A percentile compares a stretch with the other conserved stretches of the same genome.
Conservation (phyloP, 78 protist genomes). For the Dictyostelium brefeldianum region DNA sequence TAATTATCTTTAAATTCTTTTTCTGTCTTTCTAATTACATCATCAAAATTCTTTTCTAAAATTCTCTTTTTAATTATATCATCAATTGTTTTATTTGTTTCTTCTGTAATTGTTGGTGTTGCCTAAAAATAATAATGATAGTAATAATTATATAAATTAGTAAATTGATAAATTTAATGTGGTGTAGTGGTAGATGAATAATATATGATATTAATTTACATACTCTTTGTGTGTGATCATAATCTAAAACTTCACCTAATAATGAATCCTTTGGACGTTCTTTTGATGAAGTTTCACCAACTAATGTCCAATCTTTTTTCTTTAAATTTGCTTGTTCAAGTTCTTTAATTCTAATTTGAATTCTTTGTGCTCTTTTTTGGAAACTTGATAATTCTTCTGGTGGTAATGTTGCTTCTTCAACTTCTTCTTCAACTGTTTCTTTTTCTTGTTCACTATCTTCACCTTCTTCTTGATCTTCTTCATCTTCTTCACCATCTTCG, state of each 20-base stretch:
- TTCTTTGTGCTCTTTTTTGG: constrained; percentile 58
- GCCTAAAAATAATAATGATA: constrained; percentile 9
- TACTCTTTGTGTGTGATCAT: constrained; percentile 75
- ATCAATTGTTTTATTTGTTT: constrained; percentile 50
- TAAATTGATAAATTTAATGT: not conserved
- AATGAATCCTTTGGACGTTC: constrained; percentile 82
- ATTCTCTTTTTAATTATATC: constrained; percentile 80
- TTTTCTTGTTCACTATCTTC: not conserved
- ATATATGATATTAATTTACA: not conserved
- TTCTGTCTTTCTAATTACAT: constrained; percentile 82
- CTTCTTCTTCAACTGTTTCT: constrained; percentile 17
- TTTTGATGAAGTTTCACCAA: constrained; percentile 68
- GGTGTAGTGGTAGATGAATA: too few species aligned
- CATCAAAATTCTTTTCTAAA: constrained; percentile 70
- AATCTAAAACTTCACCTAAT: constrained; percentile 68
- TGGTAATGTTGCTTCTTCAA: constrained; percentile 42
- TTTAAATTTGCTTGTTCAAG: constrained; percentile 43
- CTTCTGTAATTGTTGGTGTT: constrained; percentile 76
- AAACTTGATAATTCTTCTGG: constrained; percentile 49
- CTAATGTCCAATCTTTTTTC: constrained; percentile 74
- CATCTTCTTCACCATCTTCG: constrained; percentile 41
- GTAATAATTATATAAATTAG: not conserved
- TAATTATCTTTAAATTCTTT: constrained; percentile 56
- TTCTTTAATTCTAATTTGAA: constrained; percentile 57
- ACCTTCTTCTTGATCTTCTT: not conserved